Evolutionary conservation across 331 rosid genomes (phyloP).

Genomic region (Saraca asoca): DNA sequence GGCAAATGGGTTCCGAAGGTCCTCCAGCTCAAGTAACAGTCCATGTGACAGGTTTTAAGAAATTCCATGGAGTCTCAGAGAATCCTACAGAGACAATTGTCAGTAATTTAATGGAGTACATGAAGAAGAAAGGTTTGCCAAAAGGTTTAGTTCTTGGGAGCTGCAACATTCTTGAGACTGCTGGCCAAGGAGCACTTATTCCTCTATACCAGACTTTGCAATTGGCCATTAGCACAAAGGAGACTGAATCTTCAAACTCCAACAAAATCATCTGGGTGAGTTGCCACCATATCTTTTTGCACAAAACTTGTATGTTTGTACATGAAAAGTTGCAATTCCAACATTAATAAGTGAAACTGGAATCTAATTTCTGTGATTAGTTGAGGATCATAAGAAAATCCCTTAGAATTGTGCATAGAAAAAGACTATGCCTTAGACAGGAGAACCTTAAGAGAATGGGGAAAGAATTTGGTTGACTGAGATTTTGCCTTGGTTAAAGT

Average conservation of each 20-base stretch:
- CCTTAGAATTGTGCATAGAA: not conserved
- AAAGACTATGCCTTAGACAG: not conserved
- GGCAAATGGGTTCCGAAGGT: slow-evolving; percentile 91
- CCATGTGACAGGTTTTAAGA: slow-evolving; percentile 92
- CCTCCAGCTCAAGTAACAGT: slow-evolving; percentile 69
- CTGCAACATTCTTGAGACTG: slow-evolving; percentile 88
- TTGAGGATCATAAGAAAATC: slow-evolving; percentile 16
- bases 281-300: slow-evolving; percentile 18
- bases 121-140: slow-evolving; percentile 75
- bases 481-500: slow-evolving; percentile 19
- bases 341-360: no score
- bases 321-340: no score
- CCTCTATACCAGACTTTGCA: slow-evolving; percentile 62
- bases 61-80: slow-evolving; percentile 94
- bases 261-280: slow-evolving; percentile 76
- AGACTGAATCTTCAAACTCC: slow-evolving; percentile 57
- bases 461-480: slow-evolving; percentile 7
- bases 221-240: slow-evolving; percentile 55
- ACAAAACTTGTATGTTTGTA: no score
- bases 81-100: slow-evolving; percentile 89
- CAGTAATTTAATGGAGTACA: slow-evolving; percentile 58
- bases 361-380: not conserved
- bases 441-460: slow-evolving; percentile 14
- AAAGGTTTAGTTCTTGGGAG: slow-evolving; percentile 76
- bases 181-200: slow-evolving; percentile 78